Base-by-base conservation (phyloP, 1,284 basidiomycete species). In the Sphagnurus paluster region DNA sequence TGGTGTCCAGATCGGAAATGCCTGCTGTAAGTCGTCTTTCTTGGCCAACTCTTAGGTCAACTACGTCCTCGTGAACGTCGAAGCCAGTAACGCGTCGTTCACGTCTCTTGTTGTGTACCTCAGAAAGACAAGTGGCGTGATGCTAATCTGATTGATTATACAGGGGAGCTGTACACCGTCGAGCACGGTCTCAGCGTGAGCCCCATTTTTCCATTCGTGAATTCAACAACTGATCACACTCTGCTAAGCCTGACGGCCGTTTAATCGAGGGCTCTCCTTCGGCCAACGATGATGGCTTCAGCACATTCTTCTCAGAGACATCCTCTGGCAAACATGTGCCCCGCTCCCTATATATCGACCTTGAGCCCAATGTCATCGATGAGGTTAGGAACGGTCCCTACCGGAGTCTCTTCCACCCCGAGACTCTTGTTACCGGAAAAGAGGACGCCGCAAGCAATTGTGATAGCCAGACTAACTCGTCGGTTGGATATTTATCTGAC, bases 391-490 rank as follows among this genome's bases (percentile, higher is more conserved):
- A 79, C 57, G 97, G 97, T 56, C 86, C 90, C 40, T 99, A 98
- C 82, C 84, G 92, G 71, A 87, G 84, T 65, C 90, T 99, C 53
- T 99, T 99, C 85, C 97, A 99, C 72, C 97, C 97, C 28, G 96
- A 99, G 80, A 98, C 97, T 50, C 82, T 99, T 63, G 83, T 99
- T 65, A 95, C 90, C 48, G 97, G 97, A 61, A 99, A 99, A 77
- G 97, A 99, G 76, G 97, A 99, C 70, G 95, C 95, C 48, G 96
- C 96, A 57, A 99, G 95, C 82, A 99, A 99, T 77, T 99, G 92
- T 94, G 68, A 48, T 39, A 44, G 25, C 28, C 38, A 41, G 43
- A 35, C 54, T 20, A 46, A 28, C 46, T 33, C 32, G 19, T 28
- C 38, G 35, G n/a, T 50, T 13, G 26, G 21, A 37, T 36, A 20